Evolutionary conservation across 805 yeast genomes (phyloP).

Genomic region (Monosporozyma servazzii): DNA sequence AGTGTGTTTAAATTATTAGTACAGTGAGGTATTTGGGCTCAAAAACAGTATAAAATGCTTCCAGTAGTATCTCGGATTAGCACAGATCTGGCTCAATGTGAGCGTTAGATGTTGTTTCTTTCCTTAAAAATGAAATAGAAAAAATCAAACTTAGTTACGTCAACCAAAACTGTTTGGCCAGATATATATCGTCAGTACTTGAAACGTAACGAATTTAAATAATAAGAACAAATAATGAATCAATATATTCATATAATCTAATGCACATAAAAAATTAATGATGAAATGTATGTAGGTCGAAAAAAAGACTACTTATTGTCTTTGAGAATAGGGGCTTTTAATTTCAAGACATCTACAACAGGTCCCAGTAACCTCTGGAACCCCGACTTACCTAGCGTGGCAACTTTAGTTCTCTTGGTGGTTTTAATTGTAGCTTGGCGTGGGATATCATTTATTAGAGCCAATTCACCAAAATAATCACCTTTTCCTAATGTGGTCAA

Average conservation of each 20-base stretch:
- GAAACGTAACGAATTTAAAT: not conserved
- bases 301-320: not conserved
- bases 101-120: too few relatives aligned
- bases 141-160: too few relatives aligned
- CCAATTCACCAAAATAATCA: conserved; percentile 95
- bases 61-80: too few relatives aligned
- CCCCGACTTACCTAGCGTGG: conserved; percentile 85
- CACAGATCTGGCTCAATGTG: too few relatives aligned
- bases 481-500: conserved; percentile 61
- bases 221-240: not conserved
- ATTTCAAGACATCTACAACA: conserved; percentile 77
- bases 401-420: conserved; percentile 65
- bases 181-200: too few relatives aligned
- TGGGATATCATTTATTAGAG: conserved; percentile 82
- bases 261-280: not conserved
- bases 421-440: conserved; percentile 92
- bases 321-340: conserved; percentile 66
- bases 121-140: too few relatives aligned
- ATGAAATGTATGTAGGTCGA: not conserved
- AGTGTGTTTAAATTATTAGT: too few relatives aligned
- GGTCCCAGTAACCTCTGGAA: conserved; percentile 93
- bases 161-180: too few relatives aligned
- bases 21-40: too few relatives aligned
- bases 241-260: not conserved
- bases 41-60: too few relatives aligned